Evolutionary conservation across 352 stramenopile genomes (phyloP), one percentile per base, ranked within the genome.

Genomic region (Phytophthora multivora): DNA sequence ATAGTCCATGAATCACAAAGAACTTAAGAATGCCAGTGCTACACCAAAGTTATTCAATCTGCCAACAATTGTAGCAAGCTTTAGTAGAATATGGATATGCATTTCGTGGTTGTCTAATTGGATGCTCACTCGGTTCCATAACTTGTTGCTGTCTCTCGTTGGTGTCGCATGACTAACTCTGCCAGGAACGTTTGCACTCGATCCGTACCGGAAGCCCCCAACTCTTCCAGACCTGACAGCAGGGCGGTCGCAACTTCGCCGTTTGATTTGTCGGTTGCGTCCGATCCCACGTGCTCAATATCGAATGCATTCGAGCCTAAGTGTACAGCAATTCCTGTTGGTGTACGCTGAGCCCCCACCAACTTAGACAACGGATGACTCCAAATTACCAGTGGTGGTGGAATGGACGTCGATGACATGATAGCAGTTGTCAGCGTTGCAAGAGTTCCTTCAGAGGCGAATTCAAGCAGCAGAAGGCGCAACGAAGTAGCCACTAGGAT

Each of bases 401-500:
- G 66, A 39, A 75, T 60, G 5, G 66, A 75, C 10, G 61, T 67
- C 6, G 66, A 71, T 15, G 66, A 71, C 56, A 66, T 75, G 31
- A 75, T 69, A 3, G 66, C 66, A 25, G 66, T 70, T 53, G 66
- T 71, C 15, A 73, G 23, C 9, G 65, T 59, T 35, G 65, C 65
- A 25, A 73, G 47, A 13, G 65, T 70, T 70, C 65, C 65, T 59
- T 61, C 65, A 0, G 65, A 61, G 5, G 48, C 65, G 11, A 73
- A 73, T 36, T 70, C 59, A 18, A 73, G 65, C 19, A 73, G 23
- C 12, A 95, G 74, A 31, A 93, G 74, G 36, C 91, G 85, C 49
- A 91, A 73, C 9, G 87, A 92, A 0, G 81, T 95, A 10, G 77
- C 83, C 3, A 95, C 63, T n/a, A 95, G 41, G 3, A 83, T 84